Conservation (phyloP, 179 eudicot species). For the Spergularia azorica region DNA sequence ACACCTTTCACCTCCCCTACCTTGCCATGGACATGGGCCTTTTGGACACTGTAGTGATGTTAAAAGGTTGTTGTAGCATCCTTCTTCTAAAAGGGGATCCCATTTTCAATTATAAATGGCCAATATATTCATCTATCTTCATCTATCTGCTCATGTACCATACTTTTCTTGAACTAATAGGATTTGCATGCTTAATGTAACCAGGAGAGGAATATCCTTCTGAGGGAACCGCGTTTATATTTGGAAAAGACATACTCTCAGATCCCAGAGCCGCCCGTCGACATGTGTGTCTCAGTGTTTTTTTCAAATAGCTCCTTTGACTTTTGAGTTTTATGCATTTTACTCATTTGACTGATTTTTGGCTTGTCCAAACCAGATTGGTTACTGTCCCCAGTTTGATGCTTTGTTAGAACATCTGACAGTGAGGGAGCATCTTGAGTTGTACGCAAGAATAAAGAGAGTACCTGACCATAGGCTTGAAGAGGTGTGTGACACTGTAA, state of each 20-base stretch:
- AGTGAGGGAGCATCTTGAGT: slow-evolving; percentile 89
- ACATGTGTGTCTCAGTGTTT: slow-evolving; percentile 55
- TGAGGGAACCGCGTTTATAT: slow-evolving; percentile 87
- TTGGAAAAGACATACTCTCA: slow-evolving; percentile 73
- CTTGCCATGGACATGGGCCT: too few relatives aligned
- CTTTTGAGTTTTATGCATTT: slow-evolving; percentile 8
- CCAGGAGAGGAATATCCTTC: slow-evolving; percentile 90
- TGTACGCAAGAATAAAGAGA: slow-evolving; percentile 91
- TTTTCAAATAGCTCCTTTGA: background rate
- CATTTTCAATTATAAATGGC: too few relatives aligned
- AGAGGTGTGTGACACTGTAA: slow-evolving; percentile 49
- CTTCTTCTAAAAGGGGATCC: too few relatives aligned
- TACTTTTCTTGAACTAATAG: slow-evolving; percentile 2
- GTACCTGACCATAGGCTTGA: slow-evolving; percentile 67
- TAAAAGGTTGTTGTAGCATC: too few relatives aligned
- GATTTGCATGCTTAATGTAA: slow-evolving; percentile 19
- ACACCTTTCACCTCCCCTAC: too few relatives aligned
- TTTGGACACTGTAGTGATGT: too few relatives aligned
- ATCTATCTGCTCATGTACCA: too few relatives aligned
- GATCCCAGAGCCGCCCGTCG: slow-evolving; percentile 82
- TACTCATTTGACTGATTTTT: slow-evolving; percentile 17
- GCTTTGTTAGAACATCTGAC: slow-evolving; percentile 87
- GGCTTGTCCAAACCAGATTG: slow-evolving; percentile 56
- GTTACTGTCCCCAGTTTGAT: slow-evolving; percentile 99
- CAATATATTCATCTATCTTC: too few relatives aligned